phyloP scores from a whole-genome alignment of 2,329 filamentous ascomycete species.

The Aspergillus cejpii region DNA sequence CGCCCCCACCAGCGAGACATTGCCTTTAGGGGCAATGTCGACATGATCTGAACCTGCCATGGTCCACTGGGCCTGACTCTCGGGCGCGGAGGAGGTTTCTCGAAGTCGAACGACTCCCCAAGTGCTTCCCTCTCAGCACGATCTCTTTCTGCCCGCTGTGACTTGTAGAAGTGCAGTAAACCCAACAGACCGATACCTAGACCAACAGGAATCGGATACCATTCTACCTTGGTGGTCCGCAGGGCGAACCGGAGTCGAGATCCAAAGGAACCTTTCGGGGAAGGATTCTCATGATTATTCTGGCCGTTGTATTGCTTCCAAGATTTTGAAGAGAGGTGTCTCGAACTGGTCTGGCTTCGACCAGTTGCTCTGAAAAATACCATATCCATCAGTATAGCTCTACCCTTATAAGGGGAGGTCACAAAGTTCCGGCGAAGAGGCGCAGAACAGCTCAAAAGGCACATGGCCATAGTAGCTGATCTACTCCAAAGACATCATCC shows the following conservation, averaged over 20 bases:
- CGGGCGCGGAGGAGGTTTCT: slow-evolving; percentile 46
- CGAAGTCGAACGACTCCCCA: slow-evolving; percentile 30
- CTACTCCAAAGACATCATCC: slow-evolving; percentile 25
- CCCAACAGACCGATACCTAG: slow-evolving; percentile 81
- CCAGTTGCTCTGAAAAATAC: slow-evolving; percentile 29
- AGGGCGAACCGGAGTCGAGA: slow-evolving; percentile 54
- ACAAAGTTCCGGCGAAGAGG: slow-evolving; percentile 21
- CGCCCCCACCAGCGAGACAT: slow-evolving; percentile 82
- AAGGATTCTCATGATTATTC: slow-evolving; percentile 29
- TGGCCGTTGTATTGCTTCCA: slow-evolving; percentile 39
- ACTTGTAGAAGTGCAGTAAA: slow-evolving; percentile 74
- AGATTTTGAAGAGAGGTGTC: slow-evolving; percentile 38
- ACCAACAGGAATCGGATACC: slow-evolving; percentile 84
- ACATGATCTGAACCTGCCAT: slow-evolving; percentile 93
- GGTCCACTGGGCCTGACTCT: slow-evolving; percentile 75
- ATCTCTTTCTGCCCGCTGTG: slow-evolving; percentile 48
- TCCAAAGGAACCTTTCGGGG: slow-evolving; percentile 48
- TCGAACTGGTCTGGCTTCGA: slow-evolving; percentile 23
- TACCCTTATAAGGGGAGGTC: slow-evolving; percentile 16
- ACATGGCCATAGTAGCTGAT: slow-evolving; percentile 30
- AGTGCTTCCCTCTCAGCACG: slow-evolving; percentile 44
- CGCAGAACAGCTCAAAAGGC: slow-evolving; percentile 24
- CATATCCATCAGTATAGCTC: slow-evolving; percentile 28
- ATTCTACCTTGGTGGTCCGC: slow-evolving; percentile 63
- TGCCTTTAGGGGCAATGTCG: slow-evolving; percentile 82